Percentiles rank a stretch among this genome's conserved stretches.
These are phyloP conservation scores for Hygrophoropsis aurantiaca DNA, from an alignment of 768 basidiomycete genomes.

Conservation along the genomic window DNA sequence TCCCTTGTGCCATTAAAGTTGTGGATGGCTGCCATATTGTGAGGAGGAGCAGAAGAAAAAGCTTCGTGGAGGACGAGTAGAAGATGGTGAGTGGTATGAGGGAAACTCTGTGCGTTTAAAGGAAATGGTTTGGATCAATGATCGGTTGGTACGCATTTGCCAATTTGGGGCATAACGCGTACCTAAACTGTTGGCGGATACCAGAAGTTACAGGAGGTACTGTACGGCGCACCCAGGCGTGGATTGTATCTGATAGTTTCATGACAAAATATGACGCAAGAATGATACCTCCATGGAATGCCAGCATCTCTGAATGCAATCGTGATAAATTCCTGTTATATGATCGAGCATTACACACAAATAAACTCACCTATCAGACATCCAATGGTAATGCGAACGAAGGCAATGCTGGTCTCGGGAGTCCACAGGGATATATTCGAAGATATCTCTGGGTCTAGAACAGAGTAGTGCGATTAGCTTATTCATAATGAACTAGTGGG, in stretches of 20 bases:
- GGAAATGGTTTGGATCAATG: not conserved
- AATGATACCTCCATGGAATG: slow-evolving; percentile 71
- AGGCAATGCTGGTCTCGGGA: slow-evolving; percentile 44
- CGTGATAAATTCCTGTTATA: too few species aligned
- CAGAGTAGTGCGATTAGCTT: not conserved
- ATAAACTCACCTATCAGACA: slow-evolving; percentile 55
- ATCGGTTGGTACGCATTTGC: slow-evolving; percentile 6
- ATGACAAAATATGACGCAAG: slow-evolving; percentile 56
- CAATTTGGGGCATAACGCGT: not conserved
- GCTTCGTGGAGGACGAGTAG: slow-evolving; percentile 82
- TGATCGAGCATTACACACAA: not conserved
- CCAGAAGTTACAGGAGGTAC: slow-evolving; percentile 36
- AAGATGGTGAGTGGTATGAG: slow-evolving; percentile 77
- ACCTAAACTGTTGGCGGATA: slow-evolving; percentile 66
- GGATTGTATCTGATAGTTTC: slow-evolving; percentile 36
- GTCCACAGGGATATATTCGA: slow-evolving; percentile 50
- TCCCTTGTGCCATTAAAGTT: slow-evolving; percentile 10
- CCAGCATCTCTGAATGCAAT: slow-evolving; percentile 58
- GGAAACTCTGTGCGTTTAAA: slow-evolving; percentile 48
- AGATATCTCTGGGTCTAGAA: slow-evolving; percentile 40
- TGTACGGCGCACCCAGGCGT: slow-evolving; percentile 19
- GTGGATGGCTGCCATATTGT: slow-evolving; percentile 72
- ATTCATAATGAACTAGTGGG: too few species aligned
- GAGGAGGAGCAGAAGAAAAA: slow-evolving; percentile 79
- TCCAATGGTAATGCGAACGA: slow-evolving; percentile 62